Evolutionary conservation across 1,284 basidiomycete genomes (phyloP).

Genomic region (Limonomyces culmigenus): DNA sequence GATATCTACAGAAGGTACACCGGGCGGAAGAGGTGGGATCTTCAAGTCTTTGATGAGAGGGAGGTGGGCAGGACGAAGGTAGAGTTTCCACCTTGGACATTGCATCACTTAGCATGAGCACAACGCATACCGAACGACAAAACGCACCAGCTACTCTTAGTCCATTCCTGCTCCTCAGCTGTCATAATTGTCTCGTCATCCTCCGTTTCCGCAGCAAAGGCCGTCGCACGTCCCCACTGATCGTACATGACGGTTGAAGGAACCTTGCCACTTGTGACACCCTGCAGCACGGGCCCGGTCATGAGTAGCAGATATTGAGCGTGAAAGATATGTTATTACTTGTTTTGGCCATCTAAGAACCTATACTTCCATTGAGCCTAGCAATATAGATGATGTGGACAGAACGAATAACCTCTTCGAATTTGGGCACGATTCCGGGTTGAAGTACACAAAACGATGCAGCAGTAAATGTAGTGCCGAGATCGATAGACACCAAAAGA

Average conservation of each 20-base stretch:
- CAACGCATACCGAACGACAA: too few species aligned
- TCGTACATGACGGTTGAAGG: slow-evolving; percentile 63
- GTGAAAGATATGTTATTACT: neutral
- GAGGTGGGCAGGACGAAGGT: slow-evolving; percentile 38
- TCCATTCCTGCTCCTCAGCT: slow-evolving; percentile 52
- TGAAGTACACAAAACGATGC: slow-evolving; percentile 64
- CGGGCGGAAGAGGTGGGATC: slow-evolving; percentile 45
- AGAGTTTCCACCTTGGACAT: slow-evolving; percentile 65
- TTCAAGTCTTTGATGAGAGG: slow-evolving; percentile 3
- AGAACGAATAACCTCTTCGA: too few species aligned
- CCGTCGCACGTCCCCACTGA: slow-evolving; percentile 38
- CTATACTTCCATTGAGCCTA: neutral
- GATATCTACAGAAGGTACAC: slow-evolving; percentile 47
- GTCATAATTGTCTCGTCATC: slow-evolving; percentile 38
- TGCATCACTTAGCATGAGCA: neutral
- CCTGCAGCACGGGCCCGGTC: too few species aligned
- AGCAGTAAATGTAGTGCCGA: slow-evolving; percentile 63
- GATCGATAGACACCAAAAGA: slow-evolving; percentile 57
- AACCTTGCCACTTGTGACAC: slow-evolving; percentile 66
- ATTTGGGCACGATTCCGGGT: slow-evolving; percentile 55
- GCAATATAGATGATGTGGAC: slow-evolving; percentile 22
- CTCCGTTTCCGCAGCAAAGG: slow-evolving; percentile 60
- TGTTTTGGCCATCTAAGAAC: neutral
- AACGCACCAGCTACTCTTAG: slow-evolving; percentile 51
- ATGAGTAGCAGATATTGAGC: slow-evolving; percentile 1